Percentiles rank a stretch among this genome's conserved stretches.
Evolutionary conservation across 2,329 filamentous ascomycete species (phyloP).

Genomic region (Ophiocordyceps camponoti-saundersi): DNA sequence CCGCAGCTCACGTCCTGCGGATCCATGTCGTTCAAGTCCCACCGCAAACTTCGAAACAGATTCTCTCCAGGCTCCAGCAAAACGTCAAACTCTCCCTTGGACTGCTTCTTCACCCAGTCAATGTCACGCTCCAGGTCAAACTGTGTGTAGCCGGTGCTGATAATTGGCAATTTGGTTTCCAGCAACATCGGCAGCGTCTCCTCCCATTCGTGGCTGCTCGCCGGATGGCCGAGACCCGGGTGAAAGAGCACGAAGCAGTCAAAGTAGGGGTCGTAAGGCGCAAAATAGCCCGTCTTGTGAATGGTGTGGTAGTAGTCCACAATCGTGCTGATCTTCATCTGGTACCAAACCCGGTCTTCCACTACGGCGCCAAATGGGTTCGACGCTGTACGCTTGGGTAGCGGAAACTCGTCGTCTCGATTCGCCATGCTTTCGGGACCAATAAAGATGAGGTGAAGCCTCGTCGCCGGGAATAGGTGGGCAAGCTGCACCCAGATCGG

Average conservation of each 20-base stretch:
- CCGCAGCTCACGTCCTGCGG: conserved; percentile 87
- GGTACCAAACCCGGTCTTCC: conserved; percentile 74
- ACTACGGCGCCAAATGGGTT: conserved; percentile 93
- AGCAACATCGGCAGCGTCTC: conserved; percentile 77
- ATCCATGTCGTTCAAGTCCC: conserved; percentile 93
- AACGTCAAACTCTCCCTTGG: conserved; percentile 79
- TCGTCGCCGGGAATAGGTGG: conserved; percentile 87
- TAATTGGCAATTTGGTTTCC: conserved; percentile 88
- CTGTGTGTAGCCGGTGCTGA: conserved; percentile 91
- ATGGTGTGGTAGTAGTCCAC: conserved; percentile 98
- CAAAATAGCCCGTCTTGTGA: conserved; percentile 78
- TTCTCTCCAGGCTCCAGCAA: conserved; percentile 89
- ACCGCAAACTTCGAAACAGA: conserved; percentile 77
- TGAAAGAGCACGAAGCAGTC: conserved; percentile 97
- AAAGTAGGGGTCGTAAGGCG: conserved; percentile 94
- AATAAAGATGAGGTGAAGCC: conserved; percentile 84
- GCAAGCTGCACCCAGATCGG: conserved; percentile 87
- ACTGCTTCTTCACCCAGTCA: conserved; percentile 73
- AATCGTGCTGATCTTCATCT: conserved; percentile 93
- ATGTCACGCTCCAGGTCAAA: conserved; percentile 89
- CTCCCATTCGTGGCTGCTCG: conserved; percentile 84
- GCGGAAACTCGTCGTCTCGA: conserved; percentile 79
- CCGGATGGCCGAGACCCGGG: conserved; percentile 86
- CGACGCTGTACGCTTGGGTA: conserved; percentile 64
- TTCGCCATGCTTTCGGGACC: conserved; percentile 93